Evolutionary conservation across 495 filamentous ascomycete genomes (phyloP).

Genomic region (Tuber microsphaerosporum): DNA sequence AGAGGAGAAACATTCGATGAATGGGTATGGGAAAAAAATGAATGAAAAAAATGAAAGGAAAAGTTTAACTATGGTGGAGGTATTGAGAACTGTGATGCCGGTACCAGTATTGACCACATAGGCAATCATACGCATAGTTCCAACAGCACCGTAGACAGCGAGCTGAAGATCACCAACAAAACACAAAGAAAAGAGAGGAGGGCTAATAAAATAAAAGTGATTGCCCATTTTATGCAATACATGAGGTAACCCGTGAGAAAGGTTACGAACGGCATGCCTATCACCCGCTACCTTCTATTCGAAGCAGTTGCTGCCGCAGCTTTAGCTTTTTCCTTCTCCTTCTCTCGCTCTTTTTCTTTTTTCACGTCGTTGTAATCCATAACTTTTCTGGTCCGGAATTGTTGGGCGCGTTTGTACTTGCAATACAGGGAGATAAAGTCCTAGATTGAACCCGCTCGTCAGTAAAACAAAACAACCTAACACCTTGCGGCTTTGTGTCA

Average conservation of each 20-base stretch:
- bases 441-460: slow-evolving; percentile 16
- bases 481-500: not conserved
- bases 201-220: not conserved
- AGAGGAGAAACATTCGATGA: not conserved
- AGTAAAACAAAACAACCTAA: slow-evolving; percentile 6
- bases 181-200: not conserved
- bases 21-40: not conserved
- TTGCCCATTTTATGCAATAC: not conserved
- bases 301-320: slow-evolving; percentile 16
- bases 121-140: slow-evolving; percentile 1
- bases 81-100: not conserved
- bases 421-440: slow-evolving; percentile 42
- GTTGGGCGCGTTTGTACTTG: slow-evolving; percentile 42
- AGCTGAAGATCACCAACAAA: not conserved
- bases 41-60: not conserved
- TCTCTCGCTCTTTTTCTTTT: slow-evolving; percentile 24
- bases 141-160: not conserved
- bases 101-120: not conserved
- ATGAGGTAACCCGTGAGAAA: not conserved
- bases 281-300: slow-evolving; percentile 23
- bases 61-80: not conserved
- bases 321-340: slow-evolving; percentile 10
- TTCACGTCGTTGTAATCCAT: slow-evolving; percentile 40
- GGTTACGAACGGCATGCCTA: not conserved
- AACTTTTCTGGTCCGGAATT: slow-evolving; percentile 38